Evolutionary conservation across 2,329 filamentous ascomycete genomes (phyloP).

Genomic region (Alternaria metachromatica): DNA sequence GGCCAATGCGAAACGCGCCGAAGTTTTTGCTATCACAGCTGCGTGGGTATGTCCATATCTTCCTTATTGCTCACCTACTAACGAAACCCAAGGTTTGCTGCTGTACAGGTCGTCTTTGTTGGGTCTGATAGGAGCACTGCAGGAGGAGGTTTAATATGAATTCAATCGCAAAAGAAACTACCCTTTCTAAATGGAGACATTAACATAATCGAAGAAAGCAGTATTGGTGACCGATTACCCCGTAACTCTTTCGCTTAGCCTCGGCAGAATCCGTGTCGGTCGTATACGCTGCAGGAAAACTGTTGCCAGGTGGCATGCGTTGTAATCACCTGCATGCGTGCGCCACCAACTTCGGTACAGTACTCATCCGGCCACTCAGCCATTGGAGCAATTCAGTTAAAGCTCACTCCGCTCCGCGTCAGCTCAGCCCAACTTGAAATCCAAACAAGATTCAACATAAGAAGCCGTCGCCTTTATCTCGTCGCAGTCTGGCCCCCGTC

Average conservation of each 20-base stretch:
- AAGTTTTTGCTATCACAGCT: constrained; percentile 1
- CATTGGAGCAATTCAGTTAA: not conserved
- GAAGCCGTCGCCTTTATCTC: not conserved
- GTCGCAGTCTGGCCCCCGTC: too few species aligned
- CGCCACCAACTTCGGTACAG: not conserved
- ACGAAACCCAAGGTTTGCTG: not conserved
- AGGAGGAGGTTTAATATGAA: not conserved
- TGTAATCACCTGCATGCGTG: not conserved
- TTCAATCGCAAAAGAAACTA: not conserved
- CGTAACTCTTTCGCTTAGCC: not conserved
- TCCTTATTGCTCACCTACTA: not conserved
- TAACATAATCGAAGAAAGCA: not conserved
- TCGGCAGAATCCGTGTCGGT: not conserved
- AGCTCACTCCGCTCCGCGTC: too few species aligned
- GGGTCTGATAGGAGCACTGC: not conserved
- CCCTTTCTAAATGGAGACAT: not conserved
- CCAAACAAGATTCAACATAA: not conserved
- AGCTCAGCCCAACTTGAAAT: not conserved
- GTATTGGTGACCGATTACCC: not conserved
- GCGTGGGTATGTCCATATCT: not conserved
- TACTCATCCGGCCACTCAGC: not conserved
- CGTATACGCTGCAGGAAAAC: not conserved
- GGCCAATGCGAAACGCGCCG: not conserved
- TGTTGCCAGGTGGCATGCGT: not conserved
- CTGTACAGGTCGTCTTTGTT: constrained; percentile 2